phyloP scores from a whole-genome alignment of 2,329 filamentous ascomycete genomes.

The Rhexocercosporidium sp. region DNA sequence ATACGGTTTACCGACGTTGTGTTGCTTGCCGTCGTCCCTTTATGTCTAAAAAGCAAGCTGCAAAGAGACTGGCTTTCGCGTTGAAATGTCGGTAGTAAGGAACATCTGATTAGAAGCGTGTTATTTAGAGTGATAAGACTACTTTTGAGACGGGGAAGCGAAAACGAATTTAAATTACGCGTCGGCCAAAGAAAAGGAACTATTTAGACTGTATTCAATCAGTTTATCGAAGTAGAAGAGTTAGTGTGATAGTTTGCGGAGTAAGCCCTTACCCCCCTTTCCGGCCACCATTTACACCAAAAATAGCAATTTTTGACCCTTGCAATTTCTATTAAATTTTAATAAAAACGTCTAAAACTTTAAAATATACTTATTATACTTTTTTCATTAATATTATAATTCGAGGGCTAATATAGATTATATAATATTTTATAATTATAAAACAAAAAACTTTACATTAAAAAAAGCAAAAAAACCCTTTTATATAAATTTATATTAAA shows the following conservation, averaged over 20 bases:
- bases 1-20: not conserved
- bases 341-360: too few species aligned
- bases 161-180: not conserved
- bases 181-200: not conserved
- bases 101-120: not conserved
- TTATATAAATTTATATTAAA: too few species aligned
- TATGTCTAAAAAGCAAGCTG: not conserved
- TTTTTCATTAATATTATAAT: too few species aligned
- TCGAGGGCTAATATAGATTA: too few species aligned
- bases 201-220: not conserved
- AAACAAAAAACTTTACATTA: too few species aligned
- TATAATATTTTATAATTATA: too few species aligned
- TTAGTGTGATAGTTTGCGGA: not conserved
- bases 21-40: not conserved
- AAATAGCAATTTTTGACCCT: too few species aligned
- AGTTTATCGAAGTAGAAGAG: not conserved
- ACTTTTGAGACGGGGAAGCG: conserved; percentile 4
- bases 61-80: not conserved
- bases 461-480: too few species aligned
- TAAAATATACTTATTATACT: too few species aligned
- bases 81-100: not conserved
- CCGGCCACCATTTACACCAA: too few species aligned
- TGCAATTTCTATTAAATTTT: too few species aligned
- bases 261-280: too few species aligned
- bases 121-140: not conserved